phyloP scores from a whole-genome alignment of 805 yeast genomes.

The Wickerhamomyces sydowiorum region DNA sequence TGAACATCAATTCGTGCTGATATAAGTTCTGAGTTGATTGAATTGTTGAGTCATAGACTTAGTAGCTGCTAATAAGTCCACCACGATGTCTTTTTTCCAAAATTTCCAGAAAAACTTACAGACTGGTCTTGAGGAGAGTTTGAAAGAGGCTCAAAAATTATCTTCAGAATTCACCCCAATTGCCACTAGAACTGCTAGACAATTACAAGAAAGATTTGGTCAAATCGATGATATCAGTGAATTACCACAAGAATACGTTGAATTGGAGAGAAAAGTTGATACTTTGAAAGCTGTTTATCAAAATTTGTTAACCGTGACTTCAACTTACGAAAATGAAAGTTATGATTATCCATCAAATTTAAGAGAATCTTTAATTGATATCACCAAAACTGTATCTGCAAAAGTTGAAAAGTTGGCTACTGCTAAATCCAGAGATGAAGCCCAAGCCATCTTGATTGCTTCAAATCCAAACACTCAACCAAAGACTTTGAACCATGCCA shows the following conservation, averaged over 20 bases:
- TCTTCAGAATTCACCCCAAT: slow-evolving; percentile 59
- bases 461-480: slow-evolving; percentile 51
- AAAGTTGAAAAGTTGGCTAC: slow-evolving; percentile 63
- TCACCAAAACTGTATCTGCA: slow-evolving; percentile 58
- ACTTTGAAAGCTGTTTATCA: slow-evolving; percentile 64
- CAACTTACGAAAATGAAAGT: slow-evolving; percentile 63
- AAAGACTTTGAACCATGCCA: slow-evolving; percentile 77
- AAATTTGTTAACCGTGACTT: slow-evolving; percentile 46
- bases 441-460: slow-evolving; percentile 62
- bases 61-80: neutral
- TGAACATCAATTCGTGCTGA: too few species aligned
- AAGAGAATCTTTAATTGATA: slow-evolving; percentile 69
- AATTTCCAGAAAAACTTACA: slow-evolving; percentile 25
- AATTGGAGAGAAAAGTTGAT: slow-evolving; percentile 69
- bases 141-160: slow-evolving; percentile 38
- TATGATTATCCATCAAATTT: slow-evolving; percentile 78
- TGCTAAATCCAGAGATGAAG: slow-evolving; percentile 76
- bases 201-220: slow-evolving; percentile 76
- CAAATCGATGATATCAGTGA: slow-evolving; percentile 79
- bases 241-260: slow-evolving; percentile 75
- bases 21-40: neutral
- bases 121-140: slow-evolving; percentile 21
- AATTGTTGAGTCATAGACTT: too few species aligned
- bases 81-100: slow-evolving; percentile 23
- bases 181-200: slow-evolving; percentile 75